These are phyloP conservation scores for Alectoria sarmentosa DNA, from an alignment of 495 filamentous ascomycete genomes.

Conservation along the genomic window DNA sequence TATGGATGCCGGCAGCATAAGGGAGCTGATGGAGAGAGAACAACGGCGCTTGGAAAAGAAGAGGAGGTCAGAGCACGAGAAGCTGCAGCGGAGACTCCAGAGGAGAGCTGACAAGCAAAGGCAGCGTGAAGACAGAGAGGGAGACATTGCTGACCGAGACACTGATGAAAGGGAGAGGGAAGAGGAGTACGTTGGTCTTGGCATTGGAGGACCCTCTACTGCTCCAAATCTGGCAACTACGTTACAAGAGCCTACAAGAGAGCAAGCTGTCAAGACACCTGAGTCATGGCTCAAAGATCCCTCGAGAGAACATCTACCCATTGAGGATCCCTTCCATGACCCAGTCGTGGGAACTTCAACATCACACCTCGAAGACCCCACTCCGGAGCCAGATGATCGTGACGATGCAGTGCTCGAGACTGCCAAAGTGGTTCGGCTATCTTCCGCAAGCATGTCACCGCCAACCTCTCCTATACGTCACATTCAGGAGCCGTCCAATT, in stretches of 20 bases:
- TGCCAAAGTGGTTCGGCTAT: constrained; percentile 43
- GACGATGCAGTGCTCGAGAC: constrained; percentile 42
- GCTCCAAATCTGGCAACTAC: constrained; percentile 10
- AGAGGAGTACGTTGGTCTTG: constrained; percentile 16
- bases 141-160: constrained; percentile 29
- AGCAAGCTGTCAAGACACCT: constrained; percentile 25
- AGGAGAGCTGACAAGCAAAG: constrained; percentile 61
- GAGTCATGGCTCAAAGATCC: constrained; percentile 26
- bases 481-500: constrained; percentile 41
- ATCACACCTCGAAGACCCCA: constrained; percentile 29
- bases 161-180: not conserved
- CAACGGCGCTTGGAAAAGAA: constrained; percentile 69
- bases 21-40: constrained; percentile 82
- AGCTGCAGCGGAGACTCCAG: constrained; percentile 58
- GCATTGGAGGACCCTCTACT: constrained; percentile 9
- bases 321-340: constrained; percentile 25
- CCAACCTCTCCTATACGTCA: constrained; percentile 50
- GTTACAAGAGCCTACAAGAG: constrained; percentile 18
- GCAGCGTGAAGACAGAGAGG: constrained; percentile 30
- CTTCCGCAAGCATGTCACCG: constrained; percentile 49
- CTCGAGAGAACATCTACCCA: constrained; percentile 20
- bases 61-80: constrained; percentile 62
- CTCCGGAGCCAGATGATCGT: constrained; percentile 27
- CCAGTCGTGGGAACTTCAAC: constrained; percentile 25
- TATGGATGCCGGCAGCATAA: constrained; percentile 67